Base-by-base conservation (phyloP, 163 green algal genomes). In the Scenedesmus sp. region DNA sequence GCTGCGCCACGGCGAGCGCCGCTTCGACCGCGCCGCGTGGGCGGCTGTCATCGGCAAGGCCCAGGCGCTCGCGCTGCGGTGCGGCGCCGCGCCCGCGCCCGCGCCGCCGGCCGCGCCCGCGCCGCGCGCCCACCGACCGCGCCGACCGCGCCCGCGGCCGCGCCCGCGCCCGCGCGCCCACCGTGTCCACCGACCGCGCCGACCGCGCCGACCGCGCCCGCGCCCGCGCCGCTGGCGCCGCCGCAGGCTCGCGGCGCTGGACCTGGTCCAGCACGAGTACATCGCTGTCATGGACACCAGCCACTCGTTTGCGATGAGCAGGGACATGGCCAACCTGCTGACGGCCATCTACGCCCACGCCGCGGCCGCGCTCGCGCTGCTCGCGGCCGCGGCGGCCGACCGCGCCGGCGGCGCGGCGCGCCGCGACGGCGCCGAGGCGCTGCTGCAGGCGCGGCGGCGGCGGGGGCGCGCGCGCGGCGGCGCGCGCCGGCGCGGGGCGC, bases 51-150 rank as follows among this genome's bases (percentile, higher is more conserved):
- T 78, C 28, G 31, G 42, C 1, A 4, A 31, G 36, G 15, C 28
- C 18, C 70, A 78, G 57, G 57, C 62, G 56, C 42, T 70, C 24
- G 70, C 70, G 17, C 56, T 66, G 11, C 69, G 70, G 70, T 70
- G 56, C 13, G 47, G 3, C n/a, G n/a, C n/a, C n/a, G n/a, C n/a
- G n/a, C n/a, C n/a, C n/a, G n/a, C n/a, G n/a, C n/a, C n/a, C n/a
- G n/a, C n/a, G n/a, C n/a, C n/a, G n/a, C n/a, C n/a, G n/a, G n/a
- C n/a, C n/a, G n/a, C n/a, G n/a, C n/a, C n/a, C n/a, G n/a, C n/a
- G n/a, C n/a, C n/a, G n/a, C n/a, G n/a, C n/a, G n/a, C n/a, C n/a
- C n/a, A n/a, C n/a, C n/a, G n/a, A n/a, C n/a, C n/a, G n/a, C n/a
- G n/a, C n/a, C n/a, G n/a, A n/a, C n/a, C n/a, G n/a, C n/a, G n/a